A percentile compares a stretch with the other conserved stretches of the same genome.
Evolutionary conservation across 495 filamentous ascomycete species (phyloP).

Genomic region (Endocarpon pusillum): DNA sequence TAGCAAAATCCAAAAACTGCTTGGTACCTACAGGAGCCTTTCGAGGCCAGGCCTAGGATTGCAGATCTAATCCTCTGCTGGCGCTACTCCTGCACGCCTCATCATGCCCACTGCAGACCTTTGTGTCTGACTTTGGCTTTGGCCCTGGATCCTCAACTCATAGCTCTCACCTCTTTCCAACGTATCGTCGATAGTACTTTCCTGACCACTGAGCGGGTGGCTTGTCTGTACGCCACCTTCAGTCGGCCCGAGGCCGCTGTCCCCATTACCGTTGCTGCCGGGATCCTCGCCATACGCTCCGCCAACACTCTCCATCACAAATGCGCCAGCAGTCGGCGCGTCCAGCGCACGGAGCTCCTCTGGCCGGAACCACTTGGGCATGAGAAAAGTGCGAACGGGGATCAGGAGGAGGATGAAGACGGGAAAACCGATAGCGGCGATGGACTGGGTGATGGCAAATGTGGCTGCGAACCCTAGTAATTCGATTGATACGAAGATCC

Average conservation of each 20-base stretch:
- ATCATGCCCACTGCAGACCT: too few species aligned
- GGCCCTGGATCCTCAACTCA: neutral
- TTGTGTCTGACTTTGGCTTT: neutral
- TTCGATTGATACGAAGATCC: conserved; percentile 63
- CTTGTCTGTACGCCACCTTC: conserved; percentile 1
- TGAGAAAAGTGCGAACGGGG: conserved; percentile 53
- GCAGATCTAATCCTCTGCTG: too few species aligned
- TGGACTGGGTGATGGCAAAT: conserved; percentile 91
- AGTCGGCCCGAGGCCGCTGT: conserved; percentile 3
- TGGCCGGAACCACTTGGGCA: conserved; percentile 50
- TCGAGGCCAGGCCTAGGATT: too few species aligned
- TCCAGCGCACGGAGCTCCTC: conserved; percentile 61
- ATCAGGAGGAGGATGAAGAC: conserved; percentile 69
- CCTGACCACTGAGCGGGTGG: neutral
- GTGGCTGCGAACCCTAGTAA: conserved; percentile 67
- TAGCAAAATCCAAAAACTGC: too few species aligned
- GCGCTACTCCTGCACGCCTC: too few species aligned
- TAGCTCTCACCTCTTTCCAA: conserved; percentile 1
- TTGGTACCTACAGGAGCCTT: too few species aligned
- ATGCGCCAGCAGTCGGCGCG: conserved; percentile 62
- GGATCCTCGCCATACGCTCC: conserved; percentile 41
- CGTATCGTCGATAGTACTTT: neutral
- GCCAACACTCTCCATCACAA: conserved; percentile 73
- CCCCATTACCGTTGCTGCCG: conserved; percentile 9
- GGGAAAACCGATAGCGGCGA: conserved; percentile 87